Evolutionary conservation across 2,329 filamentous ascomycete genomes (phyloP), one percentile per base, ranked within the genome.

Genomic region (Botrytis hyacinthi): DNA sequence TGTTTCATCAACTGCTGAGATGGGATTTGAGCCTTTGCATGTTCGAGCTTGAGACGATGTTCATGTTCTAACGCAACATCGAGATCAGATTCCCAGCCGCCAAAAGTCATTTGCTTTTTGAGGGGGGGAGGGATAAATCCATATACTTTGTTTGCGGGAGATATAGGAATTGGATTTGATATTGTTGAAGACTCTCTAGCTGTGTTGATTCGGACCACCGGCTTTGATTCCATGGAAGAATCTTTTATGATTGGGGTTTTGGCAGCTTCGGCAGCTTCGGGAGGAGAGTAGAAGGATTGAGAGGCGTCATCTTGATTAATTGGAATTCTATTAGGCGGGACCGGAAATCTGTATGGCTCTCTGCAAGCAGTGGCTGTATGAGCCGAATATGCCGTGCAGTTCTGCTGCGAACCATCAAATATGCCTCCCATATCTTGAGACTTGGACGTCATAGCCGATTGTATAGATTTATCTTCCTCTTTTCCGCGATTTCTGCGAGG

Each of bases 331-430:
- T 20, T 26, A 29, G 48, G 48, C 51, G 65, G 65, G 40, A 22
- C n/a, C 1, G 65, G 65, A 68, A 68, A 68, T 37, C 26, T 68
- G 40, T 68, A 68, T 42, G 65, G 65, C 35, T 68, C 65, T 68
- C 65, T 54, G 35, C 48, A 57, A 57, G 48, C 65, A 68, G 4
- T 57, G 51, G 35, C 65, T 42, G 65, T 68, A 42, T 68, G 48
- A 5, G 48, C 26, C 51, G 26, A 42, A 57, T 68, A 68, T 68
- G 65, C 65, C 18, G 46, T 68, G n/a, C 65, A 68, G 20, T 18
- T n/a, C 29, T 68, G 46, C n/a, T 67, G 65, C 57, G 65, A 68
- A 29, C 65, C 65, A 42, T 68, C 65, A 3, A 68, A 68, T 68
- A 68, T 40, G 9, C 48, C 35, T 14, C 35, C 65, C 26, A 57